A percentile compares a stretch with the other conserved stretches of the same genome.
Evolutionary conservation across 371 early-diverging fungal genomes (phyloP).

Genomic region (Mortierella sp.): DNA sequence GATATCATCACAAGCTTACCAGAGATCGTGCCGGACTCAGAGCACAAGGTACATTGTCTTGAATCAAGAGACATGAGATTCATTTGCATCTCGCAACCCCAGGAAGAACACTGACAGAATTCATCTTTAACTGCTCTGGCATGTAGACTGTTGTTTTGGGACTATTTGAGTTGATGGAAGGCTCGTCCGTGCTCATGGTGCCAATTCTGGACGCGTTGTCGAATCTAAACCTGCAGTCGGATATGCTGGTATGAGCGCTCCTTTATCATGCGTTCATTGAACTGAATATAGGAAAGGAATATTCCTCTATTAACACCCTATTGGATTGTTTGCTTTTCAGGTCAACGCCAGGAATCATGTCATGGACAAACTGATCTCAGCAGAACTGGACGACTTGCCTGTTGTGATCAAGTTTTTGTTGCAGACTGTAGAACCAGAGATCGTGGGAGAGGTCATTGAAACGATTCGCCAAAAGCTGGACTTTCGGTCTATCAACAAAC

Average conservation of each 20-base stretch:
- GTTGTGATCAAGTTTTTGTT: conserved; percentile 80
- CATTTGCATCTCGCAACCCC: not conserved
- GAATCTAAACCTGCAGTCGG: conserved; percentile 73
- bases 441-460: conserved; percentile 59
- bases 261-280: not conserved
- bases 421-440: conserved; percentile 69
- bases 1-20: conserved; percentile 83
- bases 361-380: conserved; percentile 74
- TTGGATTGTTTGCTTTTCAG: conserved; percentile 2
- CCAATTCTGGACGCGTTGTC: conserved; percentile 84
- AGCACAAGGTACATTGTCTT: conserved; percentile 66
- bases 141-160: conserved; percentile 69
- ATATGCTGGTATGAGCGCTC: conserved; percentile 59
- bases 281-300: not conserved
- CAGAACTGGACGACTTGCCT: conserved; percentile 78
- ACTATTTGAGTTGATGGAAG: conserved; percentile 75
- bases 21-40: conserved; percentile 83
- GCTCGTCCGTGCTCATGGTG: conserved; percentile 73
- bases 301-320: too few species aligned
- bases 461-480: conserved; percentile 71
- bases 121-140: not conserved
- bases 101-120: not conserved
- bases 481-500: conserved; percentile 65
- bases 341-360: conserved; percentile 70
- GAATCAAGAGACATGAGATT: not conserved